These are phyloP conservation scores for Flaveria floridana DNA, from an alignment of 140 eudicot species.

Conservation along the genomic window DNA sequence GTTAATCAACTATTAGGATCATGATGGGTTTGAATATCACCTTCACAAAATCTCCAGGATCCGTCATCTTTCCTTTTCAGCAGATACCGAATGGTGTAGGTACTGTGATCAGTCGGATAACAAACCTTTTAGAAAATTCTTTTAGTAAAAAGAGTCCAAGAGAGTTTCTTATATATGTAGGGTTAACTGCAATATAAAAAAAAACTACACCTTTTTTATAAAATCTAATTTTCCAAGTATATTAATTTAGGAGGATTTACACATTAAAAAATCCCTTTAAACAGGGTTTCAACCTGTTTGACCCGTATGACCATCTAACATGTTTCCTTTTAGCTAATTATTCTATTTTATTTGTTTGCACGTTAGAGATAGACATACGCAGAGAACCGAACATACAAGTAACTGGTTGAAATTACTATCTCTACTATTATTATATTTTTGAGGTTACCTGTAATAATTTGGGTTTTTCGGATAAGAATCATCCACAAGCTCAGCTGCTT, in stretches of 20 bases:
- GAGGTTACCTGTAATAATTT: slow-evolving; percentile 75
- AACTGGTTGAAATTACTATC: background rate
- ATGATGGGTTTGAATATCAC: slow-evolving; percentile 54
- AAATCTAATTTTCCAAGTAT: background rate
- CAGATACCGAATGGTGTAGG: slow-evolving; percentile 69
- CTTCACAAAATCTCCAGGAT: slow-evolving; percentile 83
- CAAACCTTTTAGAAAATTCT: background rate
- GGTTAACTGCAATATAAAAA: background rate
- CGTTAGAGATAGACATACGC: background rate
- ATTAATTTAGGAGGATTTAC: background rate
- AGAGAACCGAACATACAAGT: background rate
- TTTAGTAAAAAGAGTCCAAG: background rate
- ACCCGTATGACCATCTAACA: background rate
- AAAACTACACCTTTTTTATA: background rate
- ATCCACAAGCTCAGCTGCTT: slow-evolving; percentile 96
- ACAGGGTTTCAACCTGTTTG: background rate
- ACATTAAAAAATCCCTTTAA: background rate
- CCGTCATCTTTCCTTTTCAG: slow-evolving; percentile 76
- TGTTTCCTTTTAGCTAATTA: slow-evolving; percentile 1
- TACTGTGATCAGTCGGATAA: slow-evolving; percentile 47
- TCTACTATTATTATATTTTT: slow-evolving; percentile 4
- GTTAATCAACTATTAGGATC: slow-evolving; percentile 32
- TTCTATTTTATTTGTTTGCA: background rate
- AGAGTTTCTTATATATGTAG: background rate
- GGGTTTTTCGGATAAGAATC: slow-evolving; percentile 74